phyloP scores from a whole-genome alignment of 345 rosid genomes.

The Limnanthes douglasii region DNA sequence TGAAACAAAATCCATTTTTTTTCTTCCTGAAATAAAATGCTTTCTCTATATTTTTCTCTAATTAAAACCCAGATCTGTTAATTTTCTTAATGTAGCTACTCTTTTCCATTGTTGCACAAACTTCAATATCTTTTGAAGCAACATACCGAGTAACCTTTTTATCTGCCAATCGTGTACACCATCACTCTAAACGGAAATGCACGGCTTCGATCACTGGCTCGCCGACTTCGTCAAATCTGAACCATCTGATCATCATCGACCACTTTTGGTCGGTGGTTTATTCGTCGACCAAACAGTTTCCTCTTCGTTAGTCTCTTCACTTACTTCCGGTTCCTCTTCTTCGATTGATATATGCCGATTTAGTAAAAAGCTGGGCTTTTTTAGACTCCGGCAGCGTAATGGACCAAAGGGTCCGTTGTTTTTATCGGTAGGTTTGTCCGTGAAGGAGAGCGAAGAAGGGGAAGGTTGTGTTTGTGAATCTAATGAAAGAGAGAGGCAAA shows the following conservation, averaged over 20 bases:
- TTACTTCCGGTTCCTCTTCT: conserved; percentile 12
- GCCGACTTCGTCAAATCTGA: conserved; percentile 19
- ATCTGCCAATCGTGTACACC: too few species aligned
- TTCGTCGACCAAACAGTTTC: conserved; percentile 25
- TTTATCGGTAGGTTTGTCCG: conserved; percentile 55
- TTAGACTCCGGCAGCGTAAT: conserved; percentile 13
- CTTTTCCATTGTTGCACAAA: too few species aligned
- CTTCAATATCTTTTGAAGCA: too few species aligned
- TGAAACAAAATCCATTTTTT: too few species aligned
- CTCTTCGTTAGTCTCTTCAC: conserved; percentile 35
- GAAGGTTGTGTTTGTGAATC: conserved; percentile 36
- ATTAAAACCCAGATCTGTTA: too few species aligned
- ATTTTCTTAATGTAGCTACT: too few species aligned
- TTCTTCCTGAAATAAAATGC: too few species aligned
- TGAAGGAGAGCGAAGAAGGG: conserved; percentile 23
- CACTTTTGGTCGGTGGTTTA: conserved; percentile 36
- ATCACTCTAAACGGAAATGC: conserved; percentile 20
- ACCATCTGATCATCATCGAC: conserved; percentile 7
- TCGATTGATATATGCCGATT: conserved; percentile 9
- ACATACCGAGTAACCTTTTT: too few species aligned
- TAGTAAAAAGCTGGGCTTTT: conserved; percentile 13
- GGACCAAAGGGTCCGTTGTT: conserved; percentile 26
- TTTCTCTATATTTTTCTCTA: too few species aligned
- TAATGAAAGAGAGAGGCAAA: conserved; percentile 15
- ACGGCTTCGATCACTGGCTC: conserved; percentile 28